A percentile compares a stretch with the other conserved stretches of the same genome.
phyloP scores from a whole-genome alignment of 2,329 filamentous ascomycete genomes.

The Knoxdaviesia proteae region DNA sequence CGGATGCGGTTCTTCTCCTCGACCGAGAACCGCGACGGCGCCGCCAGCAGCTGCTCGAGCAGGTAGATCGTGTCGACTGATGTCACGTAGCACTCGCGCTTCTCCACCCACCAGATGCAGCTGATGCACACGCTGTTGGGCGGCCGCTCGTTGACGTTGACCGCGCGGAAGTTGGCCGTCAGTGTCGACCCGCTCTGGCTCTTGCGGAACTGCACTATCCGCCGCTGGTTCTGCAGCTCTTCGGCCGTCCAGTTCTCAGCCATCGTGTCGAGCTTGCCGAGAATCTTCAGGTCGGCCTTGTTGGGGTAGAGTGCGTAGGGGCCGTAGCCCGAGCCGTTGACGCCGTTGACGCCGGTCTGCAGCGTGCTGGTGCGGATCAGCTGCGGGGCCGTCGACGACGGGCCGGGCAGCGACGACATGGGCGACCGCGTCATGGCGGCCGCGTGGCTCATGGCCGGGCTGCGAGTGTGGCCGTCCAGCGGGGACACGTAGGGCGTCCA shows the following conservation, averaged over 20 bases:
- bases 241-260: slow-evolving; percentile 62
- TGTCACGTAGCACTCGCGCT: slow-evolving; percentile 76
- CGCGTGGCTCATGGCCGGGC: slow-evolving; percentile 17
- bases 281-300: slow-evolving; percentile 70
- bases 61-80: slow-evolving; percentile 93
- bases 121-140: slow-evolving; percentile 84
- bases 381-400: slow-evolving; percentile 22
- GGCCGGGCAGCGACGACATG: slow-evolving; percentile 26
- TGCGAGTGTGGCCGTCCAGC: slow-evolving; percentile 17
- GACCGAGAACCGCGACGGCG: slow-evolving; percentile 62
- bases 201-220: slow-evolving; percentile 76
- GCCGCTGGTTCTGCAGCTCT: slow-evolving; percentile 57
- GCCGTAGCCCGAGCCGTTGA: slow-evolving; percentile 33
- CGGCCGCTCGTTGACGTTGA: slow-evolving; percentile 58
- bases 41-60: slow-evolving; percentile 71
- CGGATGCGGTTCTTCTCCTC: slow-evolving; percentile 98
- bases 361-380: slow-evolving; percentile 37
- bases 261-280: slow-evolving; percentile 73
- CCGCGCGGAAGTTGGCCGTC: slow-evolving; percentile 56
- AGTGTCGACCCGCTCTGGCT: slow-evolving; percentile 67
- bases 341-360: slow-evolving; percentile 15
- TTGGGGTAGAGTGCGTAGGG: slow-evolving; percentile 63
- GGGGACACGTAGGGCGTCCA: slow-evolving; percentile 24
- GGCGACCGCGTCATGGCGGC: slow-evolving; percentile 22
- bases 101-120: slow-evolving; percentile 94